Evolutionary conservation across 192 early-diverging fungal species (phyloP).

Genomic region (Chytriomyces confervae): DNA sequence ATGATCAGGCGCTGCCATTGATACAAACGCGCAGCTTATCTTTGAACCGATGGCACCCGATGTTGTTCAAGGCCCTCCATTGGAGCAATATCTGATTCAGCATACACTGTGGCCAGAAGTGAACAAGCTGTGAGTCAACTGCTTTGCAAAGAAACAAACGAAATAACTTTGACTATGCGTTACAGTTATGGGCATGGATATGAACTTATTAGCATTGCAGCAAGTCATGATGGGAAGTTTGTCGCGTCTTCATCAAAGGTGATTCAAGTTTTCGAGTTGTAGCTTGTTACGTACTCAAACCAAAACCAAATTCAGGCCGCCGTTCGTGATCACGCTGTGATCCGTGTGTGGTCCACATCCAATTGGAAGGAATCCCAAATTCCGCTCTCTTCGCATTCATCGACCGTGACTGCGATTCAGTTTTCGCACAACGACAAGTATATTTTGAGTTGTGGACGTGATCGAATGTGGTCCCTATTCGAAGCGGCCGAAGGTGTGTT

Average conservation of each 20-base stretch:
- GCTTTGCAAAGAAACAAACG: conserved; percentile 13
- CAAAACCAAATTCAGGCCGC: conserved; percentile 52
- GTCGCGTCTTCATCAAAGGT: conserved; percentile 82
- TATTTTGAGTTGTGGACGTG: conserved; percentile 82
- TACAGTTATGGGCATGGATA: conserved; percentile 84
- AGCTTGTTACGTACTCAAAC: conserved; percentile 10
- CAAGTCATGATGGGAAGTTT: conserved; percentile 68
- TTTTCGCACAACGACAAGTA: conserved; percentile 80
- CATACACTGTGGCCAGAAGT: conserved; percentile 96
- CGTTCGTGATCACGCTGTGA: conserved; percentile 73
- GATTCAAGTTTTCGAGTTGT: conserved; percentile 8
- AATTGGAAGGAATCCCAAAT: conserved; percentile 71
- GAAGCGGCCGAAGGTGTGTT: conserved; percentile 47
- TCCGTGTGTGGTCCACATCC: conserved; percentile 71
- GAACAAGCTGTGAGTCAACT: conserved; percentile 75
- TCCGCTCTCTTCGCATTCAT: conserved; percentile 70
- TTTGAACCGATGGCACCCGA: conserved; percentile 26
- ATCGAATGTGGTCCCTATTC: conserved; percentile 87
- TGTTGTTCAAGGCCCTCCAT: conserved; percentile 65
- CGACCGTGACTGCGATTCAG: conserved; percentile 82
- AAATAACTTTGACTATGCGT: neutral
- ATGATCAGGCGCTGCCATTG: conserved; percentile 30
- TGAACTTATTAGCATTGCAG: conserved; percentile 83
- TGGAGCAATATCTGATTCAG: conserved; percentile 88
- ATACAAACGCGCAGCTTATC: conserved; percentile 30